These are phyloP conservation scores for Microdochium nivale DNA, from an alignment of 2,329 filamentous ascomycete genomes.

Conservation along the genomic window DNA sequence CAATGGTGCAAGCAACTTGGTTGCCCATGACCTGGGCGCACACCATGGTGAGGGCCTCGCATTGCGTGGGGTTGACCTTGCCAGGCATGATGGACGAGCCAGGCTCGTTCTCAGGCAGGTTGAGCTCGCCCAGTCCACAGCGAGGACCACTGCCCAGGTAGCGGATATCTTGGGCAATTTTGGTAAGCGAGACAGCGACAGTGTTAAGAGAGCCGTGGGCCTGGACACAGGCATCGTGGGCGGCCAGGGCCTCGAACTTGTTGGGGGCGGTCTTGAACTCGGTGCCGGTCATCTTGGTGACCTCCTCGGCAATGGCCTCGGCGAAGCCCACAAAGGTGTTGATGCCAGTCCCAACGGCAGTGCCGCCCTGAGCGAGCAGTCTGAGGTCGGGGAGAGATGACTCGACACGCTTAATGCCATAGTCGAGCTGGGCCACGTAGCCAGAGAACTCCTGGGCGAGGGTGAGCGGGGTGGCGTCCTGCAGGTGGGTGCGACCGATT, in stretches of 20 bases:
- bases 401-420: constrained; percentile 81
- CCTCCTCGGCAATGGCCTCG: constrained; percentile 83
- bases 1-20: constrained; percentile 85
- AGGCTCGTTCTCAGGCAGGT: constrained; percentile 94
- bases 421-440: constrained; percentile 90
- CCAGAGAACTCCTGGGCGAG: constrained; percentile 97
- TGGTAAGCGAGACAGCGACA: constrained; percentile 82
- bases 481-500: constrained; percentile 94
- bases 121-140: constrained; percentile 89
- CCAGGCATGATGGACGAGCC: constrained; percentile 98
- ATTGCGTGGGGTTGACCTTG: constrained; percentile 98
- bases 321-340: constrained; percentile 97
- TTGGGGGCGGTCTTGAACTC: constrained; percentile 95
- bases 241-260: constrained; percentile 96
- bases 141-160: constrained; percentile 94
- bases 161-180: constrained; percentile 96
- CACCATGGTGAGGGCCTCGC: constrained; percentile 95
- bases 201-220: constrained; percentile 92
- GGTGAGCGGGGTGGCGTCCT: constrained; percentile 93
- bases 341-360: constrained; percentile 92
- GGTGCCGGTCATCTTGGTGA: constrained; percentile 85
- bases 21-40: constrained; percentile 98
- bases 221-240: constrained; percentile 93
- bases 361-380: constrained; percentile 88
- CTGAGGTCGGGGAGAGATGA: constrained; percentile 74